A percentile compares a stretch with the other conserved stretches of the same genome.
Evolutionary conservation across 2,329 filamentous ascomycete genomes (phyloP).

Genomic region (Ascocoryne sarcoides): DNA sequence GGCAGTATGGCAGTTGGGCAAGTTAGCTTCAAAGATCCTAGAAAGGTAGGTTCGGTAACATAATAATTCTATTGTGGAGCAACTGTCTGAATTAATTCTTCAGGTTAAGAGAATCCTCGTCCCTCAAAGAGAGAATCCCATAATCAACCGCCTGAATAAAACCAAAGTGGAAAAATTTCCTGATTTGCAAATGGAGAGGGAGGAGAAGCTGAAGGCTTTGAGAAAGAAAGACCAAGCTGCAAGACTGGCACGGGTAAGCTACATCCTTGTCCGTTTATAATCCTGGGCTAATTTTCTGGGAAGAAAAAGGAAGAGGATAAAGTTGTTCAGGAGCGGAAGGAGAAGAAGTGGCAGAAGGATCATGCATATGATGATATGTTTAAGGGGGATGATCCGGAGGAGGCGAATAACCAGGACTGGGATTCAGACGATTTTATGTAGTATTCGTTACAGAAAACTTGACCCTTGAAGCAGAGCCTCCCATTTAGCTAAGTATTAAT

Average conservation of each 20-base stretch:
- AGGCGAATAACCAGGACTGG: constrained; percentile 78
- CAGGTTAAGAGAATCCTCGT: constrained; percentile 78
- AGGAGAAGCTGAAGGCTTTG: constrained; percentile 63
- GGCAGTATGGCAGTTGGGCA: constrained; percentile 93
- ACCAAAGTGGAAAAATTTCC: constrained; percentile 84
- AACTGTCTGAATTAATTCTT: background rate
- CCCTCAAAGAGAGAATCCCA: constrained; percentile 70
- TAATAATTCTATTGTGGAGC: background rate
- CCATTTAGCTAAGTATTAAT: background rate
- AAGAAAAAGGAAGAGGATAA: constrained; percentile 70
- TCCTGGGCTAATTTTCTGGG: constrained; percentile 1
- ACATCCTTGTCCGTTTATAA: constrained; percentile 2
- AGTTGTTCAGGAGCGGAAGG: constrained; percentile 69
- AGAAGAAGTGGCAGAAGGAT: constrained; percentile 92
- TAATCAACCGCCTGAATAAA: constrained; percentile 97
- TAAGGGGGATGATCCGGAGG: constrained; percentile 68
- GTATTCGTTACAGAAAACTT: constrained; percentile 17
- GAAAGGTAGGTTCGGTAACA: constrained; percentile 41
- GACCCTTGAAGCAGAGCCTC: background rate
- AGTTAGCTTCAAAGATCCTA: constrained; percentile 85
- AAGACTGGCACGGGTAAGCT: constrained; percentile 50
- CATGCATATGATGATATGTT: constrained; percentile 95
- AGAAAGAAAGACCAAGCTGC: constrained; percentile 61
- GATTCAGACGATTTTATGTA: constrained; percentile 88
- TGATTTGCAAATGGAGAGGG: constrained; percentile 73